Conservation (phyloP, 2,329 filamentous ascomycete genomes). For the Aaosphaeria pasadenensis region DNA sequence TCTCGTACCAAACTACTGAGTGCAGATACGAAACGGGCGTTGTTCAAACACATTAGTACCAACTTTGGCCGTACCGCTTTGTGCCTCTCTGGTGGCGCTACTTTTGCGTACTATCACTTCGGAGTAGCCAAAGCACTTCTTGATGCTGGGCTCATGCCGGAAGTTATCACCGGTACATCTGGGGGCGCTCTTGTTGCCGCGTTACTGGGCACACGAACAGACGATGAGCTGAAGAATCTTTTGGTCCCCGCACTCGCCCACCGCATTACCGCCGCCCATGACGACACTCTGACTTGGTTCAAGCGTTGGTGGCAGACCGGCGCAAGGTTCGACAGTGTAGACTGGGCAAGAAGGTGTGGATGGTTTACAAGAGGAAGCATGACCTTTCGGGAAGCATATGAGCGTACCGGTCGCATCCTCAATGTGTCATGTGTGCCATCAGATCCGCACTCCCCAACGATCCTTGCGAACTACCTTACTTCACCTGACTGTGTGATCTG, state of each 20-base stretch:
- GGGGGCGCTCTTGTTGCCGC: constrained; percentile 88
- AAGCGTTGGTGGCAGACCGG: constrained; percentile 88
- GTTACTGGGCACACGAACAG: constrained; percentile 81
- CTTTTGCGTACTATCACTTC: constrained; percentile 96
- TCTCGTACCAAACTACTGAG: constrained; percentile 65
- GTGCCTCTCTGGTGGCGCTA: constrained; percentile 88
- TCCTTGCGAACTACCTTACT: constrained; percentile 92
- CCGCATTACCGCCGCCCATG: constrained; percentile 81
- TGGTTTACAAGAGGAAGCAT: constrained; percentile 92
- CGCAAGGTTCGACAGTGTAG: constrained; percentile 87
- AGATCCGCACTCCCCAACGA: constrained; percentile 88
- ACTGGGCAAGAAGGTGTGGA: constrained; percentile 80
- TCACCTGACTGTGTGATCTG: constrained; percentile 97
- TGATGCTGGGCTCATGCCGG: constrained; percentile 79
- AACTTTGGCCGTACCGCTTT: constrained; percentile 92
- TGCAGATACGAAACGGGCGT: constrained; percentile 68
- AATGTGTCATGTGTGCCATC: constrained; percentile 96
- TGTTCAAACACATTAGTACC: constrained; percentile 85
- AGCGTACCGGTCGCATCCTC: constrained; percentile 87
- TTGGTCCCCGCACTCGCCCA: constrained; percentile 83
- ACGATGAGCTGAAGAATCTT: constrained; percentile 82
- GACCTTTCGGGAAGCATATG: constrained; percentile 93
- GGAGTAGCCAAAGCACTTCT: constrained; percentile 87
- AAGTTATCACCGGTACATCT: constrained; percentile 95
- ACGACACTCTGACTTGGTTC: constrained; percentile 72